phyloP scores from a whole-genome alignment of 768 basidiomycete species.

The Cystofilobasidium capitatum region DNA sequence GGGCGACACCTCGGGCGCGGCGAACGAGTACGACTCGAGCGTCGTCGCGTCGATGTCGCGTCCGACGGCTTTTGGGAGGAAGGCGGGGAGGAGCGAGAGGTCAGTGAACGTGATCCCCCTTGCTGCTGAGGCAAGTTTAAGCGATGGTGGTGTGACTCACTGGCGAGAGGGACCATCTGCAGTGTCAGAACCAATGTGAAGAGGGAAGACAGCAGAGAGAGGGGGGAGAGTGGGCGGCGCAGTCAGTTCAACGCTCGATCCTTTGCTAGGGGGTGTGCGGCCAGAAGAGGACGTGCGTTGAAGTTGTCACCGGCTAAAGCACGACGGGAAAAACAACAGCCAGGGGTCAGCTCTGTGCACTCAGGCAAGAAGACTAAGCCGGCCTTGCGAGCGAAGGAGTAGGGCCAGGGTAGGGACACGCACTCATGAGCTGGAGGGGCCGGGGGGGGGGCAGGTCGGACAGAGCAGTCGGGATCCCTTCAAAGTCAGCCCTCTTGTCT shows the following conservation, averaged over 20 bases:
- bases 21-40: constrained; percentile 14
- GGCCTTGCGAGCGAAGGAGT: background rate
- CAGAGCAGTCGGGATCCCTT: background rate
- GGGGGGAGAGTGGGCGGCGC: background rate
- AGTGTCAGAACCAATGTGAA: background rate
- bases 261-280: too few relatives aligned
- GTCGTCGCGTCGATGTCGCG: constrained; percentile 21
- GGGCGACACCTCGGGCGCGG: constrained; percentile 19
- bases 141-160: background rate
- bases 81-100: background rate
- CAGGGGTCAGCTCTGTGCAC: too few relatives aligned
- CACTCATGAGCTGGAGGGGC: constrained; percentile 22
- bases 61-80: constrained; percentile 18
- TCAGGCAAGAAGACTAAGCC: background rate
- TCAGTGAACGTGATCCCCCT: background rate
- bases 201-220: background rate
- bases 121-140: background rate
- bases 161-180: constrained; percentile 3
- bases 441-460: background rate
- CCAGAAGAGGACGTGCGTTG: constrained; percentile 8
- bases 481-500: background rate
- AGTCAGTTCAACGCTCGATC: background rate
- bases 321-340: background rate
- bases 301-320: constrained; percentile 17
- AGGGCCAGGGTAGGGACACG: background rate